Evolutionary conservation across 495 filamentous ascomycete genomes (phyloP).

Genomic region (Bathelium albidoporum): DNA sequence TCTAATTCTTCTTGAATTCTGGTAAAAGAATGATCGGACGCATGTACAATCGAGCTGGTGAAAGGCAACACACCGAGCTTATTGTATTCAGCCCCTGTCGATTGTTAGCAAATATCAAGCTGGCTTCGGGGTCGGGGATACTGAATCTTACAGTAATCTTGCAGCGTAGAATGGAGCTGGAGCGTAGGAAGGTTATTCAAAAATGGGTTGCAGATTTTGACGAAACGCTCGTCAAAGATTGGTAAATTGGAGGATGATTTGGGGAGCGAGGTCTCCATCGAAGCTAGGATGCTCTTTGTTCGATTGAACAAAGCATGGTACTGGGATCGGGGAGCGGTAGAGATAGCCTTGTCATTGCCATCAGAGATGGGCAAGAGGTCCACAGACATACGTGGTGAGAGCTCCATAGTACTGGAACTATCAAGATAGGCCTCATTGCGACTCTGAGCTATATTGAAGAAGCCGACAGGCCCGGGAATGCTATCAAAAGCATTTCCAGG

Average conservation of each 20-base stretch:
- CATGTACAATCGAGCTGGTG: background rate
- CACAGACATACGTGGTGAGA: background rate
- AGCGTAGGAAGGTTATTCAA: background rate
- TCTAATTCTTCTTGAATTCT: background rate
- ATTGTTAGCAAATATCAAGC: background rate
- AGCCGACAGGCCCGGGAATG: background rate
- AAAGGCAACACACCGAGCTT: background rate
- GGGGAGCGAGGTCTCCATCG: background rate
- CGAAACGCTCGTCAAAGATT: background rate
- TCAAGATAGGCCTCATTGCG: background rate
- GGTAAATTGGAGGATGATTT: background rate
- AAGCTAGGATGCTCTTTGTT: background rate
- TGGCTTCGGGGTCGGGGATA: background rate
- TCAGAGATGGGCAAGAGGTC: background rate
- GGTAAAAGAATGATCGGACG: background rate
- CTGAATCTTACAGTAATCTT: background rate
- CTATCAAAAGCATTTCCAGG: background rate
- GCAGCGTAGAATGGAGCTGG: background rate
- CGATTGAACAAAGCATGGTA: background rate
- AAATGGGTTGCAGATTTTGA: background rate
- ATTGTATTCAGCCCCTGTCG: background rate
- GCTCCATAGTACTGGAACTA: background rate
- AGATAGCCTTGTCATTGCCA: background rate
- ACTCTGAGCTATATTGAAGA: background rate
- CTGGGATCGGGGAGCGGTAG: background rate